These are phyloP conservation scores for Mitragyna speciosa DNA, from an alignment of 257 asterid species.

Conservation along the genomic window DNA sequence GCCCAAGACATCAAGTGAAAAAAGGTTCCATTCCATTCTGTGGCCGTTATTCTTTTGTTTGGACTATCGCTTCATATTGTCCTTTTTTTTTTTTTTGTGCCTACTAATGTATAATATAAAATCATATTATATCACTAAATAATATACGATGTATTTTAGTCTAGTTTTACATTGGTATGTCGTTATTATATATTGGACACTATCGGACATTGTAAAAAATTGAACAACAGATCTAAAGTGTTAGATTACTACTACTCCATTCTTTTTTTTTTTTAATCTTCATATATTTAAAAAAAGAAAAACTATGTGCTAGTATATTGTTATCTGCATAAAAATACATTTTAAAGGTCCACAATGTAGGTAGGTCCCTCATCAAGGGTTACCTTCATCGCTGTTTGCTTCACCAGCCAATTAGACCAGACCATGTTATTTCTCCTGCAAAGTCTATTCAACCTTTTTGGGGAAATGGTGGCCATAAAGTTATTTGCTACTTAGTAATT, in stretches of 20 bases:
- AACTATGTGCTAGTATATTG: too few relatives aligned
- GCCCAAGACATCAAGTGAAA: constrained; percentile 26
- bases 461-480: constrained; percentile 7
- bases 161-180: too few relatives aligned
- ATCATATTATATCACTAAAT: too few relatives aligned
- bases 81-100: too few relatives aligned
- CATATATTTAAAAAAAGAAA: background rate
- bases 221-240: too few relatives aligned
- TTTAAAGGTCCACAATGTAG: constrained; percentile 10
- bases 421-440: constrained; percentile 6
- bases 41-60: constrained; percentile 28
- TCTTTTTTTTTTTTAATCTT: background rate
- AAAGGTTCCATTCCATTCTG: constrained; percentile 35
- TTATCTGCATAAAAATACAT: background rate
- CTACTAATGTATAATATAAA: too few relatives aligned
- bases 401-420: constrained; percentile 22
- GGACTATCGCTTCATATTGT: too few relatives aligned
- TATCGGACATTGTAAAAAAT: too few relatives aligned
- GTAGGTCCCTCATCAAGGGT: constrained; percentile 10
- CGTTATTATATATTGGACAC: too few relatives aligned
- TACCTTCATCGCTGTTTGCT: constrained; percentile 9
- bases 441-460: constrained; percentile 1
- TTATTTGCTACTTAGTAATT: constrained; percentile 11
- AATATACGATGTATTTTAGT: too few relatives aligned
- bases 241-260: background rate